Evolutionary conservation across 2,329 filamentous ascomycete species (phyloP), one percentile per base, ranked within the genome.

Genomic region (Raffaelea ambrosiae): DNA sequence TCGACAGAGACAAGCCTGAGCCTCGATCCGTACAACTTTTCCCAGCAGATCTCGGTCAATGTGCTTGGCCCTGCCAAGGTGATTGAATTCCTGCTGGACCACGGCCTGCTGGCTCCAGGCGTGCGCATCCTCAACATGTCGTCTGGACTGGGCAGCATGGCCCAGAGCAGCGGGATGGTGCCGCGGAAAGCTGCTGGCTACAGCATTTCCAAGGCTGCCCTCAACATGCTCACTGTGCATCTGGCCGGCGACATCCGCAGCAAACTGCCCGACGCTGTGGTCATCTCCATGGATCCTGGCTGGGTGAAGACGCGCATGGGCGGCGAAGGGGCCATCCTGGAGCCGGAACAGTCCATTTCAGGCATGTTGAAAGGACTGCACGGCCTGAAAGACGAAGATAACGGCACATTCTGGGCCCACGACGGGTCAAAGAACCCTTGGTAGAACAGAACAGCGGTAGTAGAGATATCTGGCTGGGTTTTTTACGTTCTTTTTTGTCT

Each of bases 291-390:
- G 45, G 60, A 63, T 44, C 63, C 63, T 1, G 64, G 63, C 5
- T 64, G 62, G 58, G 63, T 64, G 19, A 61, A 61, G 54, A 65
- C 63, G 23, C 49, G 54, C 22, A 55, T 65, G 58, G 63, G 63
- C 0, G 62, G 63, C 0, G 48, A 55, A 0, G 55, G 45, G 1
- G 63, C 62, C 0, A 38, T 48, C 13, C 43, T 64, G 11, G 58
- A 60, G 48, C 50, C 58, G 19, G 47, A 52, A 10, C 53, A 58
- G n/a, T 62, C 61, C 19, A 51, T 63, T 4, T 48, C 52, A 0
- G 57, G 55, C 2, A 96, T 93, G 8, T 66, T 98, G 54, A 79
- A 81, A 61, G 82, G 96, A 64, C 68, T 98, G 42, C 81, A 80
- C 51, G 74, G 80, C 11, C 69, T 81, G 13, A 86, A 93, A 59